Conservation (phyloP, 129 eudicot genomes). For the Kitagawia praeruptora region DNA sequence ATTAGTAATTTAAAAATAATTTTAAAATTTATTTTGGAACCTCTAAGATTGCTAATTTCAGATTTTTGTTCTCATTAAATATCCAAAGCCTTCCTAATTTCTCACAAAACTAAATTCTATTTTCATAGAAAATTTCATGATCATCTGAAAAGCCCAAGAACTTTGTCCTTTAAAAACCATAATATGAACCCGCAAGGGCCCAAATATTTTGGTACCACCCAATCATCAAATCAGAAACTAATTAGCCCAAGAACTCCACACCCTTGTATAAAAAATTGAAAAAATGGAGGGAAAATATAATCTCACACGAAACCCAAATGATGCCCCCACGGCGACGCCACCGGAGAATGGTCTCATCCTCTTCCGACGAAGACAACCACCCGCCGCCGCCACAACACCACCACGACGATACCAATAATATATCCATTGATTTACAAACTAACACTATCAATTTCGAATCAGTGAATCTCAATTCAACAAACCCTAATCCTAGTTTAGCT, state of each 20-base stretch:
- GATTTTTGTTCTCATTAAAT: too few species aligned
- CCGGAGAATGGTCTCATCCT: slow-evolving; percentile 47
- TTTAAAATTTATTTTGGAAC: too few species aligned
- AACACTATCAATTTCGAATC: slow-evolving; percentile 37
- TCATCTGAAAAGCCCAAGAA: too few species aligned
- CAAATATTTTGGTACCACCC: too few species aligned
- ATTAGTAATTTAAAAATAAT: too few species aligned
- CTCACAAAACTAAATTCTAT: too few species aligned
- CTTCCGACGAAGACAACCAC: slow-evolving; percentile 59
- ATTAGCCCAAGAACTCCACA: background rate
- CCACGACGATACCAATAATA: background rate
- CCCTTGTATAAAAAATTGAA: slow-evolving; percentile 18
- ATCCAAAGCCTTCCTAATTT: too few species aligned
- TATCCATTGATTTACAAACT: slow-evolving; percentile 13
- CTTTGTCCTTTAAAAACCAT: too few species aligned
- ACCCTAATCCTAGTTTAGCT: slow-evolving; percentile 33
- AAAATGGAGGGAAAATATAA: slow-evolving; percentile 3
- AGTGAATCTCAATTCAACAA: slow-evolving; percentile 50
- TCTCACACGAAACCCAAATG: background rate
- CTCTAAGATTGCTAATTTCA: too few species aligned
- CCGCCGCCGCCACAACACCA: slow-evolving; percentile 14
- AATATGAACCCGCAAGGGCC: too few species aligned
- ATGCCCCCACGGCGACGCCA: slow-evolving; percentile 54
- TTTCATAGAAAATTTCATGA: too few species aligned
- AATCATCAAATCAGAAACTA: too few species aligned